These are phyloP conservation scores for Populus nigra DNA, from an alignment of 345 rosid species.

Conservation along the genomic window DNA sequence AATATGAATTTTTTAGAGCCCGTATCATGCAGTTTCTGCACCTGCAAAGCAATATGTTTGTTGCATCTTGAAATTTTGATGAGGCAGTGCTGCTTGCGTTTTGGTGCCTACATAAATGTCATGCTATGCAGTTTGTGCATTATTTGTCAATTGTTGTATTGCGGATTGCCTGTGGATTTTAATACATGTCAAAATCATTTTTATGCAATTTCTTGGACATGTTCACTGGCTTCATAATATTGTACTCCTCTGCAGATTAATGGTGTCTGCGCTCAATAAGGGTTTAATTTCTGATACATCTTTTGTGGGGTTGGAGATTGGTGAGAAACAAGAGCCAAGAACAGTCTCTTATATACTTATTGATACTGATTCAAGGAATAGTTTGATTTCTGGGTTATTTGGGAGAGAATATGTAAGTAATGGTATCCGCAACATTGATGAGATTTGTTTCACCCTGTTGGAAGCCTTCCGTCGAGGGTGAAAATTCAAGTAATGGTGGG, in stretches of 20 bases:
- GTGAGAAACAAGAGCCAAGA: slow-evolving; percentile 37
- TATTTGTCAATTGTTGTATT: not conserved
- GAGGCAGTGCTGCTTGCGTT: not conserved
- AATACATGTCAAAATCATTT: not conserved
- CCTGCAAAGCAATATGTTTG: not conserved
- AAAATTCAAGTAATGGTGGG: slow-evolving; percentile 54
- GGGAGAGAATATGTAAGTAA: slow-evolving; percentile 73
- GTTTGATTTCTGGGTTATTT: slow-evolving; percentile 59
- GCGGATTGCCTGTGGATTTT: not conserved
- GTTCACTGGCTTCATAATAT: not conserved
- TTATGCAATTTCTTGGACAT: slow-evolving; percentile 5
- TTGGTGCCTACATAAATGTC: not conserved
- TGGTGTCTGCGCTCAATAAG: slow-evolving; percentile 57
- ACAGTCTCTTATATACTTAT: slow-evolving; percentile 29
- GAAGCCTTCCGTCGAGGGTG: slow-evolving; percentile 76
- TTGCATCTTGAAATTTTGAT: not conserved
- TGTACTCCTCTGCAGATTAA: slow-evolving; percentile 53
- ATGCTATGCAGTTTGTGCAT: not conserved
- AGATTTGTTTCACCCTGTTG: slow-evolving; percentile 80
- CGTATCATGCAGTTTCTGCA: not conserved
- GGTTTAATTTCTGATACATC: slow-evolving; percentile 58
- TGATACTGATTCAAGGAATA: slow-evolving; percentile 39
- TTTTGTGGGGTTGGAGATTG: slow-evolving; percentile 44
- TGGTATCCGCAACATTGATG: slow-evolving; percentile 70
- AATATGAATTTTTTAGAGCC: slow-evolving; percentile 7